Evolutionary conservation across 352 stramenopile species (phyloP).

Genomic region (Globisporangium uncinulatum): DNA sequence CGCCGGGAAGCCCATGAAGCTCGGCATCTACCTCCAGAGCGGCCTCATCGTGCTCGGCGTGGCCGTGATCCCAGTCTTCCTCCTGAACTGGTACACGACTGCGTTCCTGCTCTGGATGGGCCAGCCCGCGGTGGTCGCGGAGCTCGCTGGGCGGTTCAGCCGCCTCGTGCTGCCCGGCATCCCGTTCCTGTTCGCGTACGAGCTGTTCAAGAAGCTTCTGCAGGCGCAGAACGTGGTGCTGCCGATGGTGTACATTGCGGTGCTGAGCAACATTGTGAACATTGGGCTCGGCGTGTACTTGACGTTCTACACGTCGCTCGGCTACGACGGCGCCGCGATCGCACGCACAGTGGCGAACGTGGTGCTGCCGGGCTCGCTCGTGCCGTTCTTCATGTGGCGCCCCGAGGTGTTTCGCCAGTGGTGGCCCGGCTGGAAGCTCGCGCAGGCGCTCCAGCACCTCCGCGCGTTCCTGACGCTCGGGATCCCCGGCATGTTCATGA

Average conservation of each 20-base stretch:
- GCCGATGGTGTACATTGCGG: constrained; percentile 78
- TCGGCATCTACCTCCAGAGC: constrained; percentile 85
- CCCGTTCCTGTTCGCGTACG: constrained; percentile 82
- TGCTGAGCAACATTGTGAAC: constrained; percentile 78
- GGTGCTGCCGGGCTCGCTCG: constrained; percentile 42
- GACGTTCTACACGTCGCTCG: constrained; percentile 70
- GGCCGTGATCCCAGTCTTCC: constrained; percentile 48
- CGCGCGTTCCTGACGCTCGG: constrained; percentile 61
- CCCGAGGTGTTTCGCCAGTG: constrained; percentile 35
- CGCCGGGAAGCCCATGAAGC: constrained; percentile 54
- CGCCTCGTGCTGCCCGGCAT: constrained; percentile 56
- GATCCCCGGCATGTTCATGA: constrained; percentile 67
- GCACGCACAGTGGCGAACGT: constrained; percentile 56
- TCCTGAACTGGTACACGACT: constrained; percentile 74
- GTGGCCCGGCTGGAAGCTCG: constrained; percentile 66
- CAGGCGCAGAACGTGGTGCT: constrained; percentile 84
- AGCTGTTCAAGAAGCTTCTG: constrained; percentile 81
- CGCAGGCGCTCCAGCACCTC: constrained; percentile 42
- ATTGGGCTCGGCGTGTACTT: constrained; percentile 65
- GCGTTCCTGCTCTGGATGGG: constrained; percentile 55
- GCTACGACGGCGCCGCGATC: constrained; percentile 78
- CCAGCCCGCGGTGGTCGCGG: constrained; percentile 55
- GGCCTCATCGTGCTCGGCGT: constrained; percentile 61
- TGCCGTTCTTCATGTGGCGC: constrained; percentile 62
- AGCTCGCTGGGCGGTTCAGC: constrained; percentile 67